A percentile compares a stretch with the other conserved stretches of the same genome.
phyloP scores from a whole-genome alignment of 2,329 filamentous ascomycete species.

The Emmonsiellopsis sp. region DNA sequence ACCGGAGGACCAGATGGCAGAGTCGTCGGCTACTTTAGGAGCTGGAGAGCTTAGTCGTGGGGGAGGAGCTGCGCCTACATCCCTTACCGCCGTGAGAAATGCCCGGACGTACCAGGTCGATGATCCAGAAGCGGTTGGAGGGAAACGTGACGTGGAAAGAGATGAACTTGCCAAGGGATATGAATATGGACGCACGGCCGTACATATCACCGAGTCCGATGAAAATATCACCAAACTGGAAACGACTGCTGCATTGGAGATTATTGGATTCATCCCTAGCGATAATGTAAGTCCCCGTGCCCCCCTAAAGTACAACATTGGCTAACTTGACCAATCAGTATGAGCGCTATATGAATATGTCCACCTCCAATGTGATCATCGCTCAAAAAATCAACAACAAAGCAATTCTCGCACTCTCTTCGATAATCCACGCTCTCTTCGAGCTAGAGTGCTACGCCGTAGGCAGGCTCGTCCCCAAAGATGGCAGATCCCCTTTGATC shows the following conservation, averaged over 20 bases:
- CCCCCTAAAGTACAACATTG: background rate
- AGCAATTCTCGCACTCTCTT: slow-evolving; percentile 75
- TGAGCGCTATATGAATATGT: slow-evolving; percentile 77
- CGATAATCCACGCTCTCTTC: slow-evolving; percentile 76
- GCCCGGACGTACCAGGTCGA: slow-evolving; percentile 73
- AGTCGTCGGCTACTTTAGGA: slow-evolving; percentile 44
- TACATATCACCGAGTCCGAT: slow-evolving; percentile 80
- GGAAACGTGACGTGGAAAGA: slow-evolving; percentile 70
- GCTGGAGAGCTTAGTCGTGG: slow-evolving; percentile 19
- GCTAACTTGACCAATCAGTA: slow-evolving; percentile 44
- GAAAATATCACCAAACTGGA: slow-evolving; percentile 82
- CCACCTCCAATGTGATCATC: slow-evolving; percentile 67
- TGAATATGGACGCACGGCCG: slow-evolving; percentile 83
- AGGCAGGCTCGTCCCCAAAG: slow-evolving; percentile 75
- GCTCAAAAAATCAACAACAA: slow-evolving; percentile 71
- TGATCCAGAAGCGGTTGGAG: slow-evolving; percentile 64
- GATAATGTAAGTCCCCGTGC: slow-evolving; percentile 47
- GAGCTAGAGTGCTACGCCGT: slow-evolving; percentile 81
- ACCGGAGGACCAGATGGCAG: slow-evolving; percentile 40
- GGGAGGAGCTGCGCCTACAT: slow-evolving; percentile 33
- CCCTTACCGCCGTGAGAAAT: slow-evolving; percentile 63
- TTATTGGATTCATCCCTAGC: slow-evolving; percentile 75
- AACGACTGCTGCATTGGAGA: slow-evolving; percentile 63
- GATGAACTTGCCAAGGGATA: slow-evolving; percentile 89
- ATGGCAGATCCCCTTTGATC: slow-evolving; percentile 67